phyloP scores from a whole-genome alignment of 441 rosid species.

The Aleurites moluccanus region DNA sequence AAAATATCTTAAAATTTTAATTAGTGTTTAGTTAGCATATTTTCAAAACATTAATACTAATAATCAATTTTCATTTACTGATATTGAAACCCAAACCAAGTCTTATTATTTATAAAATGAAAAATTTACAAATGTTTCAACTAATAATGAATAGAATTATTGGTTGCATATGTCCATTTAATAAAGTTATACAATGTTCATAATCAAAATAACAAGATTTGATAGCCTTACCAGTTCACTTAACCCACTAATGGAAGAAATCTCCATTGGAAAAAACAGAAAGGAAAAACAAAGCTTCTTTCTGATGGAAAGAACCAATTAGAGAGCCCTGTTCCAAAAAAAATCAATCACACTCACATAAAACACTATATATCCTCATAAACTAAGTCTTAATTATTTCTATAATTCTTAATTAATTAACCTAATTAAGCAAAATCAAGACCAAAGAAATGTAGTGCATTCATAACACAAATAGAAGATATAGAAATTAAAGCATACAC shows the following conservation, averaged over 20 bases:
- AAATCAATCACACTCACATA: neutral
- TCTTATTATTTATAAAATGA: too few species aligned
- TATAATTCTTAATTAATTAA: neutral
- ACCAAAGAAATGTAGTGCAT: neutral
- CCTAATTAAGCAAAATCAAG: neutral
- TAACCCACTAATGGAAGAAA: constrained; percentile 34
- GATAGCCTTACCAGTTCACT: constrained; percentile 22
- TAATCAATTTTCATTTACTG: too few species aligned
- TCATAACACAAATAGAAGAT: neutral
- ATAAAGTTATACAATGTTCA: too few species aligned
- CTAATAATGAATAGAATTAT: too few species aligned
- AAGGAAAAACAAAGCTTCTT: constrained; percentile 4
- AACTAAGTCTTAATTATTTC: neutral
- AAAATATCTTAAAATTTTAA: too few species aligned
- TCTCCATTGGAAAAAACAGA: constrained; percentile 34
- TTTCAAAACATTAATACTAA: too few species aligned
- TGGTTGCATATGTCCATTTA: too few species aligned
- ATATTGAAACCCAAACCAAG: too few species aligned
- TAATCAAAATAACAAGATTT: neutral
- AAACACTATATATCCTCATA: neutral
- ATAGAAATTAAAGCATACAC: neutral
- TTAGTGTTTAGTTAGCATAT: too few species aligned
- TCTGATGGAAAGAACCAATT: neutral
- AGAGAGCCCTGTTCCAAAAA: neutral
- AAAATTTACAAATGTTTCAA: too few species aligned